These are phyloP conservation scores for Asterophora lycoperdoides DNA, from an alignment of 768 basidiomycete genomes.

Conservation along the genomic window DNA sequence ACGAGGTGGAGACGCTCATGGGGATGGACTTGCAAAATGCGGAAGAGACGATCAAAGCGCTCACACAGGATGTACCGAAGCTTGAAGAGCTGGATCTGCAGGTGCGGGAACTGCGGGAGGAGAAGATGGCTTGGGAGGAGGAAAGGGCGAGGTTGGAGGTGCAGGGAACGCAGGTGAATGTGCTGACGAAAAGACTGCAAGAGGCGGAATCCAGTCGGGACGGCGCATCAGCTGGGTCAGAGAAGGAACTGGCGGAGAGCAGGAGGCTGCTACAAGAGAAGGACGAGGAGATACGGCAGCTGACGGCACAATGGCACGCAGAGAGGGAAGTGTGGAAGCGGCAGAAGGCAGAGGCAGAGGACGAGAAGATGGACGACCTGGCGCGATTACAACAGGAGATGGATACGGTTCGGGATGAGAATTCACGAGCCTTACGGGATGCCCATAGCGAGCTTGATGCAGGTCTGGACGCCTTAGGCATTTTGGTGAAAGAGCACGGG, in stretches of 20 bases:
- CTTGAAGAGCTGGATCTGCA: constrained; percentile 46
- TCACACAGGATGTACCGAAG: constrained; percentile 53
- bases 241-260: constrained; percentile 34
- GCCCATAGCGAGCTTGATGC: constrained; percentile 48
- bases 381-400: constrained; percentile 44
- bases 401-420: constrained; percentile 39
- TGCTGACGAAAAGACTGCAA: constrained; percentile 39
- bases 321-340: constrained; percentile 49
- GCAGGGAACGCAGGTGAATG: constrained; percentile 32
- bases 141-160: constrained; percentile 43
- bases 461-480: constrained; percentile 42
- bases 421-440: constrained; percentile 31
- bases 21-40: constrained; percentile 62
- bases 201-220: constrained; percentile 37
- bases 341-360: constrained; percentile 45
- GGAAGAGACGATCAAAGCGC: constrained; percentile 56
- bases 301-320: constrained; percentile 37
- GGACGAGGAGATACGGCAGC: constrained; percentile 32
- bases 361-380: constrained; percentile 46
- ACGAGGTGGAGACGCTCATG: constrained; percentile 61
- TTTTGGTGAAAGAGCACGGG: constrained; percentile 51
- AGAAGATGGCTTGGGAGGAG: constrained; percentile 47
- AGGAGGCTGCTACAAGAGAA: constrained; percentile 37
- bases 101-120: constrained; percentile 42
- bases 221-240: constrained; percentile 38